These are phyloP conservation scores for Clonostachys chloroleuca DNA, from an alignment of 2,329 filamentous ascomycete genomes.

Conservation along the genomic window DNA sequence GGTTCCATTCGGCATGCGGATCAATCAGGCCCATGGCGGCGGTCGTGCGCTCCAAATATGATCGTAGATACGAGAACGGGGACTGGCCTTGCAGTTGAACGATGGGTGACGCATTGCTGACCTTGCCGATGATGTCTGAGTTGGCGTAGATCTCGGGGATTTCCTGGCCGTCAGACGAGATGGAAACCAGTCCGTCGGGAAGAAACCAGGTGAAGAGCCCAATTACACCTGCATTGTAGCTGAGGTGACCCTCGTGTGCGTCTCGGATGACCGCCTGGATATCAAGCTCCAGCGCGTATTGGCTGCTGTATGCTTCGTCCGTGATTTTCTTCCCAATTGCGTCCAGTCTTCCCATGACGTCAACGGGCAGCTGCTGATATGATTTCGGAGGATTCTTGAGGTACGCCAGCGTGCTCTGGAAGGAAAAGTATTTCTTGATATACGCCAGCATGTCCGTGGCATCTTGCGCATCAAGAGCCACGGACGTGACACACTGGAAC, in stretches of 20 bases:
- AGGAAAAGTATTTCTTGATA: not conserved
- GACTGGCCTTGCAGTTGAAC: not conserved
- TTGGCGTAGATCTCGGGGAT: not conserved
- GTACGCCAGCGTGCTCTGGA: not conserved
- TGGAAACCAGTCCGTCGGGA: not conserved
- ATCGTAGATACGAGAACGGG: not conserved
- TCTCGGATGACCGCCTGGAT: no score
- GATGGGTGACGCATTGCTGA: not conserved
- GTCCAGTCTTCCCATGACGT: not conserved
- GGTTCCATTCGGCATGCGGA: not conserved
- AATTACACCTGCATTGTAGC: slow-evolving; percentile 43
- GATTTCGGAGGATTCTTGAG: not conserved
- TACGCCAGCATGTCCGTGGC: not conserved
- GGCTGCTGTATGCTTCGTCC: no score
- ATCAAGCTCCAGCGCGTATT: no score
- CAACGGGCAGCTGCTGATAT: not conserved
- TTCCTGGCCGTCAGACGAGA: not conserved
- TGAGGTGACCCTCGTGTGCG: slow-evolving; percentile 60
- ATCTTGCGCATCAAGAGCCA: not conserved
- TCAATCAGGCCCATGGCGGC: not conserved
- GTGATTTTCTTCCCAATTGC: not conserved
- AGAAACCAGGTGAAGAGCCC: slow-evolving; percentile 9
- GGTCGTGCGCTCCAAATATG: not conserved
- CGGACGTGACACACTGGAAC: not conserved
- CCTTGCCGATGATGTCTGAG: not conserved